phyloP scores from a whole-genome alignment of 139 green algal species.

The Closterium sp. region DNA sequence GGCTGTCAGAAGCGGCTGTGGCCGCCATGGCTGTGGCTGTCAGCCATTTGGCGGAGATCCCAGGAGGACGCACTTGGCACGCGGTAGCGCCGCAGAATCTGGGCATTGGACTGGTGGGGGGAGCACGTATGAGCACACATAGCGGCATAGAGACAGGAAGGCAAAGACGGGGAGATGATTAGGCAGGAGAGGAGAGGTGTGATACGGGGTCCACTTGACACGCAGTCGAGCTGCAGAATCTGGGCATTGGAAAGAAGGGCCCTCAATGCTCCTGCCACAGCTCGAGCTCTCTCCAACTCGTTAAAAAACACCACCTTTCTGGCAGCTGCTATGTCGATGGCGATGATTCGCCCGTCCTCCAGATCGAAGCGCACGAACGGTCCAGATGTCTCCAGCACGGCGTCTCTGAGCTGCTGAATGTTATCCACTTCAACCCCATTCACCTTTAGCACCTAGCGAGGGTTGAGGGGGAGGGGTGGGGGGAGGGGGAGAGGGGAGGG shows the following conservation, averaged over 20 bases:
- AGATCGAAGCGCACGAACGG: conserved; percentile 59
- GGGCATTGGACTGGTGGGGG: background rate
- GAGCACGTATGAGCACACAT: too few species aligned
- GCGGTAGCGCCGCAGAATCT: conserved; percentile 4
- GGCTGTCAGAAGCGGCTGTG: background rate
- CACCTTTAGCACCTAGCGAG: background rate
- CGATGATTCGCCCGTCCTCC: conserved; percentile 65
- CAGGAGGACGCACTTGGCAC: conserved; percentile 3
- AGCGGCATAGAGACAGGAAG: too few species aligned
- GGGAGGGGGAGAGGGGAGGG: too few species aligned
- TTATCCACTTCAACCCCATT: conserved; percentile 31
- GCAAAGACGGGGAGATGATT: too few species aligned
- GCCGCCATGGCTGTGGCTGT: background rate
- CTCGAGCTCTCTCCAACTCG: too few species aligned
- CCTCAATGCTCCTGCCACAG: too few species aligned
- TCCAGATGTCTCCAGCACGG: background rate
- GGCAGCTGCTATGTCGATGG: conserved; percentile 56
- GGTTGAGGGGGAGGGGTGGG: too few species aligned
- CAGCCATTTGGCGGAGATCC: background rate
- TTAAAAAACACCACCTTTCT: background rate
- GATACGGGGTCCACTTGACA: too few species aligned
- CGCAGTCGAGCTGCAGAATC: too few species aligned
- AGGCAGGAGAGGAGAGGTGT: too few species aligned
- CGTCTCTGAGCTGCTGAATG: conserved; percentile 13
- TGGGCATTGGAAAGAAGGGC: too few species aligned